Evolutionary conservation across 2,329 filamentous ascomycete genomes (phyloP).

Genomic region (Phyllosticta citrichinensis): DNA sequence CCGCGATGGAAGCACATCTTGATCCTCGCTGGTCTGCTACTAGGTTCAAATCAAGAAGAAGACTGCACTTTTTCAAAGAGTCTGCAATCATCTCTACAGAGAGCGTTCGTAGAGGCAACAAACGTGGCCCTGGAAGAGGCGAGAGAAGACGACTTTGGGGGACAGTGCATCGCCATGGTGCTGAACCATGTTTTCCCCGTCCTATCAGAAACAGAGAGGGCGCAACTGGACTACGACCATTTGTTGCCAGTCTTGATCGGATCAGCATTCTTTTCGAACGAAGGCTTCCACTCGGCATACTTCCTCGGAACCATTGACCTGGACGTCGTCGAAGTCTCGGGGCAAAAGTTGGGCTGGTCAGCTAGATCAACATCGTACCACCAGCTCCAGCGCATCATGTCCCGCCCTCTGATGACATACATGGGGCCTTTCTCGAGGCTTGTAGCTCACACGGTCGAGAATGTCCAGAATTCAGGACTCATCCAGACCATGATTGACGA

Average conservation of each 20-base stretch:
- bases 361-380: constrained; percentile 48
- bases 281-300: constrained; percentile 66
- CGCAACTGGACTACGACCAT: constrained; percentile 52
- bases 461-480: constrained; percentile 41
- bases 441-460: constrained; percentile 53
- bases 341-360: constrained; percentile 54
- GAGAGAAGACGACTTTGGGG: constrained; percentile 40
- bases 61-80: constrained; percentile 48
- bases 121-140: constrained; percentile 61
- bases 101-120: constrained; percentile 61
- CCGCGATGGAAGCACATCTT: constrained; percentile 74
- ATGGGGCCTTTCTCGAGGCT: constrained; percentile 59
- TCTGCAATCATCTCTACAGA: constrained; percentile 59
- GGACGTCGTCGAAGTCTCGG: constrained; percentile 50
- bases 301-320: constrained; percentile 61
- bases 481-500: constrained; percentile 50
- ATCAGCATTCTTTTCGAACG: constrained; percentile 56
- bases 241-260: constrained; percentile 61
- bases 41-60: constrained; percentile 55
- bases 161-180: constrained; percentile 52
- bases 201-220: constrained; percentile 50
- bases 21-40: constrained; percentile 66
- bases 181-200: constrained; percentile 69
- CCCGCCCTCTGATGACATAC: constrained; percentile 52
- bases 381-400: constrained; percentile 48